Percentiles rank a stretch among this genome's conserved stretches.
Conservation (phyloP, 2,329 filamentous ascomycete genomes). For the Alternaria sp. region DNA sequence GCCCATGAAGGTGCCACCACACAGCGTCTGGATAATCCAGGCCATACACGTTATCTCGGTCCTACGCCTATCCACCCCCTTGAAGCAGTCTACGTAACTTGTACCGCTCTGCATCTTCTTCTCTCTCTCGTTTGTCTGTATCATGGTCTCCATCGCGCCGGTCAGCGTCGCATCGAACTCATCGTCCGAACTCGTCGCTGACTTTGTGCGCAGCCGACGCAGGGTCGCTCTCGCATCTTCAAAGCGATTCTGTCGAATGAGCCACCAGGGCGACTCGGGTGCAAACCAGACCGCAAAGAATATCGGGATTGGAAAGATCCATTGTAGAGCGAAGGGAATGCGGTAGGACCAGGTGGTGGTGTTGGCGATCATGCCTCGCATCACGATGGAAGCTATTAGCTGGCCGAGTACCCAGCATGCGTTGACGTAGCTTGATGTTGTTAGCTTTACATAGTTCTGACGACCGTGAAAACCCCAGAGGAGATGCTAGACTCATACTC, state of each 20-base stretch:
- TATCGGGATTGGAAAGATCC: constrained; percentile 63
- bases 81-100: constrained; percentile 82
- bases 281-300: constrained; percentile 69
- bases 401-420: constrained; percentile 60
- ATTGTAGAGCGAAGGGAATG: constrained; percentile 70
- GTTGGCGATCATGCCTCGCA: constrained; percentile 68
- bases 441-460: not conserved
- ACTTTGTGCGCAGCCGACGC: constrained; percentile 21
- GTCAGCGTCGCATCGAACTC: constrained; percentile 13
- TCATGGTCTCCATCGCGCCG: constrained; percentile 67
- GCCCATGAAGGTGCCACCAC: constrained; percentile 35
- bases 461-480: not conserved
- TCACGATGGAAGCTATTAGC: constrained; percentile 72
- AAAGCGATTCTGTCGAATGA: constrained; percentile 68
- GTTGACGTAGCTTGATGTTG: constrained; percentile 37
- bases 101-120: constrained; percentile 70
- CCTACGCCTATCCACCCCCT: constrained; percentile 75
- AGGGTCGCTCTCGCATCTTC: constrained; percentile 65
- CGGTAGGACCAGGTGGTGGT: constrained; percentile 68
- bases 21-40: constrained; percentile 54
- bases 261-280: constrained; percentile 75
- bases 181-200: constrained; percentile 15
- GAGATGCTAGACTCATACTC: constrained; percentile 39
- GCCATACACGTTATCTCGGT: constrained; percentile 71
- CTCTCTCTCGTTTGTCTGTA: constrained; percentile 81